phyloP scores from a whole-genome alignment of 768 basidiomycete genomes.

The Wakefieldia striispora region DNA sequence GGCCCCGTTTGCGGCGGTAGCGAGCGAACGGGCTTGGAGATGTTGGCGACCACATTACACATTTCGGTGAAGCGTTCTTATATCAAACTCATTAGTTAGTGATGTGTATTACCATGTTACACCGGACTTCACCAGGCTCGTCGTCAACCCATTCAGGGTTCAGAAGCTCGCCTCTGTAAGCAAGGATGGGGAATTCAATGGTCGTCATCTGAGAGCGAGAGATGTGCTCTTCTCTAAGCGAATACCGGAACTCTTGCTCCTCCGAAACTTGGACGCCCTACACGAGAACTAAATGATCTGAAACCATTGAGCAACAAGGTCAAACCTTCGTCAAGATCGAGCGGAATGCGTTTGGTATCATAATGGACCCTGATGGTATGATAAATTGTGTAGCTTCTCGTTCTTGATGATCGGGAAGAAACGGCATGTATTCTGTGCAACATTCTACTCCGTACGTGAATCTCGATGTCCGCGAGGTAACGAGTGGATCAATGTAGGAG shows the following conservation, averaged over 20 bases:
- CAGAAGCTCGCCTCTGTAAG: slow-evolving; percentile 10
- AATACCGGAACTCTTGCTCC: slow-evolving; percentile 14
- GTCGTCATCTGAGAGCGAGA: not conserved
- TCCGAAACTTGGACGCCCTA: slow-evolving; percentile 19
- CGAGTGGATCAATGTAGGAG: slow-evolving; percentile 43
- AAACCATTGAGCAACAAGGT: not conserved
- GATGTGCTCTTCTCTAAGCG: not conserved
- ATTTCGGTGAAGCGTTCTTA: slow-evolving; percentile 8
- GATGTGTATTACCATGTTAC: no score
- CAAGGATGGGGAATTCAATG: slow-evolving; percentile 4
- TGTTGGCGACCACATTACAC: slow-evolving; percentile 9
- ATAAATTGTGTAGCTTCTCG: slow-evolving; percentile 25
- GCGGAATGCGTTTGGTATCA: slow-evolving; percentile 35
- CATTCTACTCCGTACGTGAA: slow-evolving; percentile 39
- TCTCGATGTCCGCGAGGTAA: slow-evolving; percentile 42
- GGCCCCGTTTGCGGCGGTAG: not conserved
- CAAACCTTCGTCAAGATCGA: slow-evolving; percentile 36
- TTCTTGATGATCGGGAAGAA: slow-evolving; percentile 34
- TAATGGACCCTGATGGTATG: slow-evolving; percentile 24
- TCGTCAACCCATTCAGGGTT: slow-evolving; percentile 13
- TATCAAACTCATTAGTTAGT: not conserved
- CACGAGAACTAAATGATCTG: not conserved
- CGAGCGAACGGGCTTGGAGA: not conserved
- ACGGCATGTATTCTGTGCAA: slow-evolving; percentile 23
- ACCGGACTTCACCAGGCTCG: slow-evolving; percentile 4